Evolutionary conservation across 768 basidiomycete species (phyloP), one percentile per base, ranked within the genome.

Genomic region (Xerocomellus amylosporus): DNA sequence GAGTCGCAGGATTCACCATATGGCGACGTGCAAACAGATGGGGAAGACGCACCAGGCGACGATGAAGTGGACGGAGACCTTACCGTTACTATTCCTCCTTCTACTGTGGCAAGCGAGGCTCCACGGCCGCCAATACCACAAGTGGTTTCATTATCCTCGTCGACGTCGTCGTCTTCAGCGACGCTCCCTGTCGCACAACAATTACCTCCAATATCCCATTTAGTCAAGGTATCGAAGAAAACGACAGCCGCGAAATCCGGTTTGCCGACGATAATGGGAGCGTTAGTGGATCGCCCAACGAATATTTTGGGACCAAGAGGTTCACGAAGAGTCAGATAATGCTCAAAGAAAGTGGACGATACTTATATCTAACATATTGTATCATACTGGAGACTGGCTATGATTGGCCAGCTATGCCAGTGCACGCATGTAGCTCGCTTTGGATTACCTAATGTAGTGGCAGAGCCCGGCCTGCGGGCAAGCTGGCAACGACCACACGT

Each of bases 81-180:
- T 45, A 67, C 67, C 6, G 54, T 41, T 14, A 69, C 55, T 34
- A 50, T 63, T 20, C 47, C 47, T n/a, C 60, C 56, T 37, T 20
- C 38, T 17, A 10, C 49, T 24, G 34, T 50, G n/a, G 37, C n/a
- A 46, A 49, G 41, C 14, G 44, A 54, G n/a, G 30, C 41, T 19
- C 43, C 53, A 46, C 65, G 66, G 5, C 53, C 56, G 14, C 65
- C 34, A 33, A 64, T 56, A 17, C 67, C 68, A 8, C 56, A 60
- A 3, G 44, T 62, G 15, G 58, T 72, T 51, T 77, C 75, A 4
- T 46, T 76, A 5, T 72, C 70, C 3, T 70, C 71, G 3, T 76
- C 77, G 10, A 63, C 69, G 1, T 76, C 69, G 1, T 76, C 75
- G 4, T 80, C 79, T 24, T 69, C 71, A 13, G 61, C 45, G 15